Base-by-base conservation (phyloP, 345 rosid genomes). In the Hevea brasiliensis region DNA sequence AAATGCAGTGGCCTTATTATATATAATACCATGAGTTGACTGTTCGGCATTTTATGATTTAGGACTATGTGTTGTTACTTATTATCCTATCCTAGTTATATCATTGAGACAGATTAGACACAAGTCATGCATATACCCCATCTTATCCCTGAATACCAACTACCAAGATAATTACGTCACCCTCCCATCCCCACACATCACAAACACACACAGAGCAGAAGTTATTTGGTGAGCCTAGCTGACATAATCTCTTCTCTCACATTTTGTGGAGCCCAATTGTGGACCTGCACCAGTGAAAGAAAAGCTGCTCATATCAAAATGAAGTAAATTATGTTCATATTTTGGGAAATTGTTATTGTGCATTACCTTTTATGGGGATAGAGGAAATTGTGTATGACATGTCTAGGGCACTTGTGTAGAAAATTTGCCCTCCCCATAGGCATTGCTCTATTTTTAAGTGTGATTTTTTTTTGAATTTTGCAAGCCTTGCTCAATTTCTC, bases 371-470 rank as follows among this genome's bases (percentile, higher is more conserved):
- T 12, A n/a, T 0, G 18, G 10, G n/a, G n/a, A n/a, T 57, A 32
- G 61, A 57, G 23, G 61, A 24, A 57, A 57, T 23, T 47, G 37
- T 26, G 6, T 24, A 41, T 41, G 35, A 1, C n/a, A 20, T 62
- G 11, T 40, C 26, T 15, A 61, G 59, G 59, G 47, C 14, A 21
- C 21, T 32, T 51, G 42, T 55, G 12, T 20, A 37, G 13, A 27
- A 65, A 8, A 37, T 50, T 42, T 6, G 29, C 8, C n/a, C 64
- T 35, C n/a, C 44, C 18, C 66, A 62, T 42, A 32, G 50, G 7
- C 48, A 59, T 37, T 61, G 68, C 44, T 65, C 54, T 32, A 74
- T 48, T 59, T 58, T 72, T 26, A 47, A 26, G 18, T 61, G 32
- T 35, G 9, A 32, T 17, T 26, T 26, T 42, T 13, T 48, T 32